These are phyloP conservation scores for Aquilaria sinensis DNA, from an alignment of 345 rosid genomes.

Conservation along the genomic window DNA sequence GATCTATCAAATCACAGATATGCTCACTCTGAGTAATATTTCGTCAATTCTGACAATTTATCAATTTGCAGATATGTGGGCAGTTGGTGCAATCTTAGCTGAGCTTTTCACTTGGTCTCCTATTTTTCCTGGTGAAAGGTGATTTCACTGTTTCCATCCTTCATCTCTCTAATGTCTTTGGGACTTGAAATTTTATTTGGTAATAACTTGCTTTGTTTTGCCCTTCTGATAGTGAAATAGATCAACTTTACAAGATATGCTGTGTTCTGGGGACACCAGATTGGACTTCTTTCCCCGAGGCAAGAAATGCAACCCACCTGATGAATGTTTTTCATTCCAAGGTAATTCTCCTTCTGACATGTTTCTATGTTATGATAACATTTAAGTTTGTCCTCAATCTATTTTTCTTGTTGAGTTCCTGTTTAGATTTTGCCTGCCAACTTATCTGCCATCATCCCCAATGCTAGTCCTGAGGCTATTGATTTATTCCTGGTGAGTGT, in stretches of 20 bases:
- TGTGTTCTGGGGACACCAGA: constrained; percentile 76
- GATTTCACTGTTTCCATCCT: constrained; percentile 11
- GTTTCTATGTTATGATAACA: not conserved
- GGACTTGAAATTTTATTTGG: not conserved
- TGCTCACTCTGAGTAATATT: too few species aligned
- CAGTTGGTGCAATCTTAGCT: constrained; percentile 89
- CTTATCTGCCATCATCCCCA: constrained; percentile 60
- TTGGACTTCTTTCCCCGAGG: constrained; percentile 69
- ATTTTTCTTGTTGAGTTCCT: constrained; percentile 9
- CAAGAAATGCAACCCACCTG: constrained; percentile 53
- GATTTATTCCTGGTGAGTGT: constrained; percentile 68
- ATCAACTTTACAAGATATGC: constrained; percentile 89
- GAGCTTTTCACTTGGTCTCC: constrained; percentile 87
- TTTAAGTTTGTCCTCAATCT: not conserved
- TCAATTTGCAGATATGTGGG: constrained; percentile 84
- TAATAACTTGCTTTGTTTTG: not conserved
- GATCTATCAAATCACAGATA: too few species aligned
- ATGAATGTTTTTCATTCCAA: constrained; percentile 54
- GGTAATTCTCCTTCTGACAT: constrained; percentile 27
- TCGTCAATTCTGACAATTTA: constrained; percentile 11
- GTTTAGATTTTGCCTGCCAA: constrained; percentile 55
- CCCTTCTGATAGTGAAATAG: constrained; percentile 59
- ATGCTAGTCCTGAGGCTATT: constrained; percentile 78
- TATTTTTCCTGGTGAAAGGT: constrained; percentile 97
- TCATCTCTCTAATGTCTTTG: constrained; percentile 2